A percentile compares a stretch with the other conserved stretches of the same genome.
These are phyloP conservation scores for Phaeosphaeria sp. DNA, from an alignment of 2,329 filamentous ascomycete species.

Conservation along the genomic window DNA sequence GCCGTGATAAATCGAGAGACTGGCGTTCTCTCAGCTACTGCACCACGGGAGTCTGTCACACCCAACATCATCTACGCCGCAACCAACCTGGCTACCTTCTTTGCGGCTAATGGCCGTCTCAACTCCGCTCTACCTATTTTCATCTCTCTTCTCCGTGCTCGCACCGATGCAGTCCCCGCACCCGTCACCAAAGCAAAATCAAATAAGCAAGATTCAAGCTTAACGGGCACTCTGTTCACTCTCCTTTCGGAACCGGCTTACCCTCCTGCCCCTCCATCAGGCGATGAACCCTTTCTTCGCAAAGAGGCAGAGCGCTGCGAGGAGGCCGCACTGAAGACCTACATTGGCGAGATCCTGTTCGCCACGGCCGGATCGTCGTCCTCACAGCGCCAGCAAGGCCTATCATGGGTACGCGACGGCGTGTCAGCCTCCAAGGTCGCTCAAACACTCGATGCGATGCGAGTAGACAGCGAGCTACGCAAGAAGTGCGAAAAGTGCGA, in stretches of 20 bases:
- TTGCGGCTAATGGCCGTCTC: constrained; percentile 73
- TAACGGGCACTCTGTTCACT: constrained; percentile 36
- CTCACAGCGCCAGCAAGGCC: constrained; percentile 63
- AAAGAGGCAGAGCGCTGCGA: constrained; percentile 74
- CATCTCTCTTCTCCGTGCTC: constrained; percentile 81
- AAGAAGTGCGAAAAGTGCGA: constrained; percentile 80
- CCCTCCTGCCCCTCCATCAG: constrained; percentile 73
- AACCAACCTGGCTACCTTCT: constrained; percentile 80
- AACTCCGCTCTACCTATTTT: constrained; percentile 80
- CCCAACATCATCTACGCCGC: constrained; percentile 77
- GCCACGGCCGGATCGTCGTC: constrained; percentile 61
- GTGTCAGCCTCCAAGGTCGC: constrained; percentile 74
- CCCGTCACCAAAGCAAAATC: background rate
- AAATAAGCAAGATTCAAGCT: constrained; percentile 29
- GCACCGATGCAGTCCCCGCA: constrained; percentile 62
- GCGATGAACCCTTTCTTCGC: constrained; percentile 71
- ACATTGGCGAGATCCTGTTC: constrained; percentile 94
- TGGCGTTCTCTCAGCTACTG: constrained; percentile 64
- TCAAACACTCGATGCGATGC: constrained; percentile 56
- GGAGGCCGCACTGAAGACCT: constrained; percentile 84
- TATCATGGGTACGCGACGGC: constrained; percentile 89
- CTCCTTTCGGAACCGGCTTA: constrained; percentile 64
- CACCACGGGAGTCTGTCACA: constrained; percentile 61
- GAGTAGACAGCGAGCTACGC: constrained; percentile 52
- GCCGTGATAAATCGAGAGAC: constrained; percentile 67